Evolutionary conservation across 2,329 filamentous ascomycete species (phyloP), one percentile per base, ranked within the genome.

Genomic region (Gliomastix tumulicola): DNA sequence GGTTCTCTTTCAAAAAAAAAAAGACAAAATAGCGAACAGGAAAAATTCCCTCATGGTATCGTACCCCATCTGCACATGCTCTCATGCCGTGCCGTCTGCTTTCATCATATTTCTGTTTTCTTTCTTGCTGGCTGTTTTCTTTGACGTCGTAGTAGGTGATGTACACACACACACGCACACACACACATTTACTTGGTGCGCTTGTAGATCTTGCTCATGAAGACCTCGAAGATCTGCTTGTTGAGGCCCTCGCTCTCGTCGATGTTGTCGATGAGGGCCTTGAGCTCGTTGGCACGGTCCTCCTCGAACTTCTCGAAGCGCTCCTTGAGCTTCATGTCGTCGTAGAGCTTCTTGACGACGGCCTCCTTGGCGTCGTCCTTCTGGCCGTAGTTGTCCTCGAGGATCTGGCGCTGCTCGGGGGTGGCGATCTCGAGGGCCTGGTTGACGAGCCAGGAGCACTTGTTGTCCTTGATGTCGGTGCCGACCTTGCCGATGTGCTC

Each of bases 381-480:
- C 58, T 80, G 80, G 49, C 92, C 92, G 62, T 98, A 98, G 70
- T 95, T 90, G 40, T 87, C 79, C 56, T 96, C 88, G 35, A 98
- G 80, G 27, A 94, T 63, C 65, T 84, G 74, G 56, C 88, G 81
- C 74, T 98, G 92, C 60, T 90, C 88, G 2, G 87, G 80, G 3
- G 76, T 89, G 46, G 78, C 84, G 44, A 83, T 75, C 59, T 80
- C 74, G 41, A 98, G 73, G 32, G 92, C 92, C 66, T 95, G 83
- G 75, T 98, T 98, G 64, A 98, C 77, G 41, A 98, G 71, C 92
- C 92, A 98, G 30, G 87, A 94, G 75, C 92, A 98, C 76, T 98
- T 98, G 78, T 98, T 98, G 69, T 98, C 92, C 74, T 89, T 82
- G 63, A 98, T 98, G 56, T 98, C 92, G 42, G 92, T 98, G 48